Conservation (phyloP, 805 yeast genomes). For the Barnettozyma vustinii region DNA sequence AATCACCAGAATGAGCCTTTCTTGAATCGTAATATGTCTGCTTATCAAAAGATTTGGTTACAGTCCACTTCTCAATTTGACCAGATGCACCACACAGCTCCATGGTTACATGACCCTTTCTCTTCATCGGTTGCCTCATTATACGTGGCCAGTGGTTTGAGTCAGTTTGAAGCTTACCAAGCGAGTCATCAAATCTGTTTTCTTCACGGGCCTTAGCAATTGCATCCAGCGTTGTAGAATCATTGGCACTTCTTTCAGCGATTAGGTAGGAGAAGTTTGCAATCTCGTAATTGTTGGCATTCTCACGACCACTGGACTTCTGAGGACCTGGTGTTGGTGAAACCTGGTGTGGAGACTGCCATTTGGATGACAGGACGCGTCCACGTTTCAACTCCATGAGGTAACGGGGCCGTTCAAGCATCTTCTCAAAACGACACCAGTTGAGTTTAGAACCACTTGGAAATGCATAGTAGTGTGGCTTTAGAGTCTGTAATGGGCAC, state of each 20-base stretch:
- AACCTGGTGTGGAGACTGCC: slow-evolving; percentile 45
- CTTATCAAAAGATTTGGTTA: slow-evolving; percentile 71
- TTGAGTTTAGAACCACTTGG: slow-evolving; percentile 54
- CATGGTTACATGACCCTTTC: slow-evolving; percentile 76
- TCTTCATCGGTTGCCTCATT: slow-evolving; percentile 63
- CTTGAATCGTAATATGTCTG: slow-evolving; percentile 86
- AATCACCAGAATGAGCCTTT: slow-evolving; percentile 77
- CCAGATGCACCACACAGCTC: slow-evolving; percentile 80
- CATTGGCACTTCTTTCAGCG: slow-evolving; percentile 51
- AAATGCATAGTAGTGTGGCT: slow-evolving; percentile 57
- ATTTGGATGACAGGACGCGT: slow-evolving; percentile 58
- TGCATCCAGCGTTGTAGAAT: slow-evolving; percentile 32
- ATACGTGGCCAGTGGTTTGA: slow-evolving; percentile 64
- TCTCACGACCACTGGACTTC: slow-evolving; percentile 64
- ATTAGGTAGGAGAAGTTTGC: slow-evolving; percentile 73
- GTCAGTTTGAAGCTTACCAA: slow-evolving; percentile 24
- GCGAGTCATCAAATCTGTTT: slow-evolving; percentile 21
- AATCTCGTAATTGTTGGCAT: slow-evolving; percentile 63
- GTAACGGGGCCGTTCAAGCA: slow-evolving; percentile 71
- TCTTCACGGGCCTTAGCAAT: slow-evolving; percentile 38
- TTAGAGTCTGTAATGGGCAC: slow-evolving; percentile 81
- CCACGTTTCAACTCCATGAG: slow-evolving; percentile 86
- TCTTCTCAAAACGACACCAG: slow-evolving; percentile 72
- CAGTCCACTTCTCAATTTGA: slow-evolving; percentile 77
- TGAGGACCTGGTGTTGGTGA: slow-evolving; percentile 45